Percentiles rank a stretch among this genome's conserved stretches.
Conservation (phyloP, 768 basidiomycete species). For the Panaeolus cyanescens region DNA sequence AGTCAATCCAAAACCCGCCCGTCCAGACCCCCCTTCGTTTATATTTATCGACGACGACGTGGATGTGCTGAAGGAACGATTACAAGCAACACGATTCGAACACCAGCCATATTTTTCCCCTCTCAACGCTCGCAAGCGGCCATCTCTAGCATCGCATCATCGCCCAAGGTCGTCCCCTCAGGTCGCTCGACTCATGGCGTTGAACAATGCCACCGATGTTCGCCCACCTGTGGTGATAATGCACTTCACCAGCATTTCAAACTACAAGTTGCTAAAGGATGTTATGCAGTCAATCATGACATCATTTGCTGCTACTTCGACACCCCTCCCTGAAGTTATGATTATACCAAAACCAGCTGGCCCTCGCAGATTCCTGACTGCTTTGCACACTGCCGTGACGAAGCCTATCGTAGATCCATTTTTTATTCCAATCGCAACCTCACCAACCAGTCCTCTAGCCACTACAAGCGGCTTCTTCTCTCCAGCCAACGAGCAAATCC, state of each 20-base stretch:
- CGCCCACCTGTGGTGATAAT: slow-evolving; percentile 58
- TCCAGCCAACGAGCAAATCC: slow-evolving; percentile 12
- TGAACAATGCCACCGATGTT: slow-evolving; percentile 21
- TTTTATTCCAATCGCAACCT: slow-evolving; percentile 93
- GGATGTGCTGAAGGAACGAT: slow-evolving; percentile 70
- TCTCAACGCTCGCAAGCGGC: slow-evolving; percentile 54
- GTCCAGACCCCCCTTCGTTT: slow-evolving; percentile 50
- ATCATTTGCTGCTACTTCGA: slow-evolving; percentile 43
- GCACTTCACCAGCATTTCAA: slow-evolving; percentile 89
- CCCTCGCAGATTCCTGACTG: slow-evolving; percentile 89
- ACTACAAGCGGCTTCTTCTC: slow-evolving; percentile 41
- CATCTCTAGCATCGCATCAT: slow-evolving; percentile 66
- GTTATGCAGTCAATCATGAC: slow-evolving; percentile 69
- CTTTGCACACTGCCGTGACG: slow-evolving; percentile 86
- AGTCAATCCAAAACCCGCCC: slow-evolving; percentile 18
- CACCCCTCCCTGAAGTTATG: slow-evolving; percentile 83
- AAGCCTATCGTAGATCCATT: slow-evolving; percentile 89
- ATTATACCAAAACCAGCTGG: slow-evolving; percentile 98
- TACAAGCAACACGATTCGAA: slow-evolving; percentile 68
- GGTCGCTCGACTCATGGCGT: slow-evolving; percentile 58
- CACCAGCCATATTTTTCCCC: slow-evolving; percentile 42
- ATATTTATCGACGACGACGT: slow-evolving; percentile 95
- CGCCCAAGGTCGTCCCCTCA: slow-evolving; percentile 83
- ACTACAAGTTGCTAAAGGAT: slow-evolving; percentile 89
- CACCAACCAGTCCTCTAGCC: slow-evolving; percentile 74